Percentiles rank a stretch among this genome's conserved stretches.
Evolutionary conservation across 2,329 filamentous ascomycete genomes (phyloP).

Genomic region (Hypoxylon rubiginosum): DNA sequence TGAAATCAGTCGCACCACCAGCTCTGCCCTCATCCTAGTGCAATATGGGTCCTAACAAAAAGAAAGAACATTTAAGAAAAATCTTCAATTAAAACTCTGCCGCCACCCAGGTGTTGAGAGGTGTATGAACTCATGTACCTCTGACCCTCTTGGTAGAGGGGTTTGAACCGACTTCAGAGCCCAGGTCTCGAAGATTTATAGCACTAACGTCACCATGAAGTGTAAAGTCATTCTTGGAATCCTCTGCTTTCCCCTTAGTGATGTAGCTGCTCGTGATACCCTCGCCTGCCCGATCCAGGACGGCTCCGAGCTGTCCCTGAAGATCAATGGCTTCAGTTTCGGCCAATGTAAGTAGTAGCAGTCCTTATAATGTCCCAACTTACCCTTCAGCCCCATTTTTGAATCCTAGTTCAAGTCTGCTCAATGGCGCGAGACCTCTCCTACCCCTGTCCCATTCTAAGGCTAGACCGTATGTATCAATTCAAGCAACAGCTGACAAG

Average conservation of each 20-base stretch:
- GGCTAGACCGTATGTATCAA: no score
- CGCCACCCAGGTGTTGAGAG: not conserved
- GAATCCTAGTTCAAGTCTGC: not conserved
- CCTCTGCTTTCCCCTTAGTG: not conserved
- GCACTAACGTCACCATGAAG: not conserved
- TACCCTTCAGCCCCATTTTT: no score
- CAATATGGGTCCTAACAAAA: not conserved
- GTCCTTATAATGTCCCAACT: no score
- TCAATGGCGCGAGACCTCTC: not conserved
- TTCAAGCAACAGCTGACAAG: not conserved
- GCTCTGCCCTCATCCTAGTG: not conserved
- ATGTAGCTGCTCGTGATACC: not conserved
- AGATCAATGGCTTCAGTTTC: slow-evolving; percentile 6
- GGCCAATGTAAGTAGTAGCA: slow-evolving; percentile 11
- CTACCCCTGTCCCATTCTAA: not conserved
- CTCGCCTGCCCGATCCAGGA: slow-evolving; percentile 1
- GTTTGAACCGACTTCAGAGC: no score
- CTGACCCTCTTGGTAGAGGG: not conserved
- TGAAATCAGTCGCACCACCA: not conserved
- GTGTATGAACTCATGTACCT: not conserved
- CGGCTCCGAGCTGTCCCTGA: not conserved
- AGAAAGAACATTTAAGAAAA: not conserved
- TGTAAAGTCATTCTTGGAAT: not conserved
- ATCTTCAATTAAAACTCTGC: not conserved
- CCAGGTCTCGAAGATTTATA: no score